Evolutionary conservation across 2,329 filamentous ascomycete genomes (phyloP).

Genomic region (Akanthomyces uredinophilus): DNA sequence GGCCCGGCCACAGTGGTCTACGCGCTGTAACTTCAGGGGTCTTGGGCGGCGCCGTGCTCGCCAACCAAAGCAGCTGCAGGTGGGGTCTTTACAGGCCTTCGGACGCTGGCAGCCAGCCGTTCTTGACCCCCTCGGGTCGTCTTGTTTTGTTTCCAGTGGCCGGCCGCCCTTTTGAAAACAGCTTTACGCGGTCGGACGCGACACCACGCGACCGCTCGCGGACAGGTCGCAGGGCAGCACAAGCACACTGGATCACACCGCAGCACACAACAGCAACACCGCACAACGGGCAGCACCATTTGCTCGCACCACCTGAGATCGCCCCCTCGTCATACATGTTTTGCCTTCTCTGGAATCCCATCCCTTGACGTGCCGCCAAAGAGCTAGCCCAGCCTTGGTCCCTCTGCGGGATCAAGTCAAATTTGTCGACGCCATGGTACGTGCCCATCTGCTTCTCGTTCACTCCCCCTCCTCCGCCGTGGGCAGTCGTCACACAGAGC

Average conservation of each 20-base stretch:
- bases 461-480: background rate
- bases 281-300: background rate
- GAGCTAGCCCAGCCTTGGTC: background rate
- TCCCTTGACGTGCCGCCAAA: background rate
- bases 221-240: background rate
- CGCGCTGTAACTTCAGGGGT: background rate
- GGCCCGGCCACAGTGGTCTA: background rate
- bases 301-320: background rate
- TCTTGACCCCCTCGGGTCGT: background rate
- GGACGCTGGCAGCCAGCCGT: background rate
- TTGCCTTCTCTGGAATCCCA: background rate
- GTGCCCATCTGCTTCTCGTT: background rate
- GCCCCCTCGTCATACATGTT: background rate
- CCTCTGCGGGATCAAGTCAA: background rate
- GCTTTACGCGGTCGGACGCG: slow-evolving; percentile 35
- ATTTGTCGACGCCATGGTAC: slow-evolving; percentile 40
- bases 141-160: background rate
- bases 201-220: slow-evolving; percentile 13
- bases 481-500: background rate
- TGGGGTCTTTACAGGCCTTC: background rate
- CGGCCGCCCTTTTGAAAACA: slow-evolving; percentile 15
- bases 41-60: background rate
- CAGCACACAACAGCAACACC: background rate
- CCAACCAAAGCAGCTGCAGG: background rate
- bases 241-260: background rate